Base-by-base conservation (phyloP, 495 filamentous ascomycete species). In the Acidomyces sp. region DNA sequence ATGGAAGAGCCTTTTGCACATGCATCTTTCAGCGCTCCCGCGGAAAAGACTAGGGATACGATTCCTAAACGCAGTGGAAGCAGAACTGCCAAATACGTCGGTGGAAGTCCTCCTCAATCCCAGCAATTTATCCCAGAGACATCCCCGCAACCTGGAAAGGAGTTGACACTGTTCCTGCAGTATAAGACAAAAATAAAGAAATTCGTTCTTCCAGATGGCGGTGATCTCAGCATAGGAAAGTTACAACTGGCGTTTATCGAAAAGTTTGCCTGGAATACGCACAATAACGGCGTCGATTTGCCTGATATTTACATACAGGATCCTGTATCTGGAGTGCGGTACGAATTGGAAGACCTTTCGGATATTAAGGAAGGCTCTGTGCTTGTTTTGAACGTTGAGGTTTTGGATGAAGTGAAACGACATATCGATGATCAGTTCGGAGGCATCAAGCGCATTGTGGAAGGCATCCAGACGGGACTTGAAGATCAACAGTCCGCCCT, bases 231-330 rank as follows among this genome's bases (percentile, higher is more conserved):
- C 15, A 77, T 93, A 39, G 84, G 82, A 7, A 72, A 85, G 9
- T 62, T 97, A 41, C 90, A 96, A 54, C 70, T 96, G 23, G 87
- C 88, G n/a, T 97, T 97, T 58, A 97, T 97, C 50, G 92, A 96
- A 48, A 96, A 95, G 52, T 97, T 97, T 53, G 85, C 86, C 5
- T 97, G 93, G 85, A 95, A 90, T 50, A 93, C 86, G 1, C 88
- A 93, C 48, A 82, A 78, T 51, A 88, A 96, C 55, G 90, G 92
- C 17, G 77, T 75, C 10, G 90, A 97, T 53, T 66, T 97, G 21
- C 90, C 90, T 0, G 90, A 96, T 52, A 94, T 97, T 21, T 94
- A 96, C 58, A 87, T 97, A 27, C 92, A 97, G 59, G 90, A 97
- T 58, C 77, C 88, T 4, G 70, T 94, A 9, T 94, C 87, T 6